Base-by-base conservation (phyloP, 2,329 filamentous ascomycete species). In the Ceratocystis harringtonii region DNA sequence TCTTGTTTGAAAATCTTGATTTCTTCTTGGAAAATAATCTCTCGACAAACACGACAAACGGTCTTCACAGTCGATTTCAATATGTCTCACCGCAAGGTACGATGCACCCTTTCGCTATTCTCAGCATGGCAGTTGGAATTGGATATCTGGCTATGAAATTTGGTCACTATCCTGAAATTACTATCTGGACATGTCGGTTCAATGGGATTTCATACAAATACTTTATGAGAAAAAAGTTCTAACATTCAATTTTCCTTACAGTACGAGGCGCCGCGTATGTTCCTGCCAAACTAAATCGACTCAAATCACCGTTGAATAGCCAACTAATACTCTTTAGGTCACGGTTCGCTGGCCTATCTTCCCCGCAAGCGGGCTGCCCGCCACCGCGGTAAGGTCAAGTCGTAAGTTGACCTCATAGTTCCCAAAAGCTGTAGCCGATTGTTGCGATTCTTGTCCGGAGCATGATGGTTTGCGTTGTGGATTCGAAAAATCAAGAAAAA, bases 361-460 rank as follows among this genome's bases (percentile, higher is more conserved):
- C 89, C 89, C 71, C 81, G 89, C 77, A 96, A 96, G 90, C 88
- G 92, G 77, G 90, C 91, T 75, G 84, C 91, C 79, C 86, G 92
- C 76, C 92, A 97, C 82, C 84, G 92, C 75, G 92, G 92, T 79
- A 95, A 95, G 85, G 92, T 96, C 78, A 96, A 96, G 90, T 91
- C 88, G 91, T 95, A 83, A 85, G 85, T 84, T 55, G 66, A 60
- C 25, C 50, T 48, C 30, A 57, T 30, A 32, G 5, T 36, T 22
- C 15, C 28, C n/a, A 36, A n/a, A 3, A 5, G 3, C 6, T 19
- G 7, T 15, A 25, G 10, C 28, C 28, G 28, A 28, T 28, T 28
- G 28, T 3, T 28, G 28, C 28, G 3, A 4, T 28, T 5, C 2
- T 28, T 5, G 28, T 2, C 3, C 3, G 28, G 28, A 28, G 28